Conservation (phyloP, 179 eudicot species). For the Silene noctiflora region DNA sequence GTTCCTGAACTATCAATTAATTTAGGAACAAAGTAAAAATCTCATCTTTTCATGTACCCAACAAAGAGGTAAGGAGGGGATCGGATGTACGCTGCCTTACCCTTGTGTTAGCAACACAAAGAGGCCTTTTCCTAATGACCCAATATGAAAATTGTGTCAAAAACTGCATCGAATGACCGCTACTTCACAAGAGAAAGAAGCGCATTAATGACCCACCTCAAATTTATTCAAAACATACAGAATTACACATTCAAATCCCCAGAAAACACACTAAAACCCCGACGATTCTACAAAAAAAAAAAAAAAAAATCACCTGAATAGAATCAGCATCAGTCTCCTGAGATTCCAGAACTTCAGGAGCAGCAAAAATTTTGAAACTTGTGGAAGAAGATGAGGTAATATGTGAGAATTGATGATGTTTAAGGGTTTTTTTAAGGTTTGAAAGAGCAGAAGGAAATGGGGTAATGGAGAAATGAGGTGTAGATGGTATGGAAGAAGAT, state of each 20-base stretch:
- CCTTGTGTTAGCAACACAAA: background rate
- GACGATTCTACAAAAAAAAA: background rate
- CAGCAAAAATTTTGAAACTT: conserved; percentile 43
- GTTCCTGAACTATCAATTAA: background rate
- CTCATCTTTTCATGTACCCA: background rate
- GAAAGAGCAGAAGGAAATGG: conserved; percentile 33
- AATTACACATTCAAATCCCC: background rate
- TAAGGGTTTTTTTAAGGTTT: conserved; percentile 31
- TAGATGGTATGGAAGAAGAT: conserved; percentile 35
- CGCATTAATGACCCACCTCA: conserved; percentile 6
- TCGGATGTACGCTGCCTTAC: background rate
- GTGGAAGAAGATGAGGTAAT: background rate
- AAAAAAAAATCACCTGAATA: conserved; percentile 31
- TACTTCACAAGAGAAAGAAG: too few relatives aligned
- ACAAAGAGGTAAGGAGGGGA: too few relatives aligned
- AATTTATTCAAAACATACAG: background rate
- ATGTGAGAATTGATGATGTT: conserved; percentile 25
- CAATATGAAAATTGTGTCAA: too few relatives aligned
- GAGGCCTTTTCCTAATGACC: too few relatives aligned
- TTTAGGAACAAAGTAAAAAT: background rate
- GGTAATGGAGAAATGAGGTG: conserved; percentile 33
- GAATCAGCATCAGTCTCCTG: conserved; percentile 23
- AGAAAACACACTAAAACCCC: background rate
- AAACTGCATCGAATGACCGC: too few relatives aligned
- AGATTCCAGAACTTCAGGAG: conserved; percentile 59